phyloP scores from a whole-genome alignment of 2,329 filamentous ascomycete species.

The Pseudohalonectria lignicola region DNA sequence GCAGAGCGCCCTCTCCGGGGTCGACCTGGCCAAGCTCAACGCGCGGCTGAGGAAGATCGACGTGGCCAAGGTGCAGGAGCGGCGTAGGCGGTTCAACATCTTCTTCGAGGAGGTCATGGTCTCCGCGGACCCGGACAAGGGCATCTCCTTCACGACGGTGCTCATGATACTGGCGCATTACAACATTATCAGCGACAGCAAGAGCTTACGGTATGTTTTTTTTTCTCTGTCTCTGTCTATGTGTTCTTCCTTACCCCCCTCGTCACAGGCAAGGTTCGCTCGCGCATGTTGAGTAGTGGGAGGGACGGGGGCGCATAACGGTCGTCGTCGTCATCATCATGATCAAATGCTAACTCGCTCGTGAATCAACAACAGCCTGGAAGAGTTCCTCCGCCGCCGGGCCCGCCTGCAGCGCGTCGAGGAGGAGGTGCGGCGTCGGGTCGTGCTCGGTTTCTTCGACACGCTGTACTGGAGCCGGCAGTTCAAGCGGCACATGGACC shows the following conservation, averaged over 20 bases:
- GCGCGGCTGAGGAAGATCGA: slow-evolving; percentile 64
- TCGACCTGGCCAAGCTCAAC: slow-evolving; percentile 71
- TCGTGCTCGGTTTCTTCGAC: slow-evolving; percentile 92
- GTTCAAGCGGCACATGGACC: slow-evolving; percentile 66
- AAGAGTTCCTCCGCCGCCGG: slow-evolving; percentile 86
- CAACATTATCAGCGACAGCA: slow-evolving; percentile 97
- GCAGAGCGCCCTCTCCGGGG: slow-evolving; percentile 38
- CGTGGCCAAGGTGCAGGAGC: slow-evolving; percentile 58
- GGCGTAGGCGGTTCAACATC: slow-evolving; percentile 74
- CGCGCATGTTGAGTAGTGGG: too few relatives aligned
- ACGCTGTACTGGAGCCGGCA: slow-evolving; percentile 78
- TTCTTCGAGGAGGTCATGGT: slow-evolving; percentile 97
- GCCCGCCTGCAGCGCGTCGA: slow-evolving; percentile 88
- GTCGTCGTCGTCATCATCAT: too few relatives aligned
- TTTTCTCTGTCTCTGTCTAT: slow-evolving; percentile 2
- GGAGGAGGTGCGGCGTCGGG: slow-evolving; percentile 81
- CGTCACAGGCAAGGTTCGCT: too few relatives aligned
- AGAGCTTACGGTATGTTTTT: slow-evolving; percentile 63
- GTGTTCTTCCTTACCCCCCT: slow-evolving; percentile 3
- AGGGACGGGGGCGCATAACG: too few relatives aligned
- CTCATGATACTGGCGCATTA: slow-evolving; percentile 96
- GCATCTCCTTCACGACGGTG: slow-evolving; percentile 84
- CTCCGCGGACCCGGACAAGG: slow-evolving; percentile 77
- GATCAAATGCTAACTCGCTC: too few relatives aligned
- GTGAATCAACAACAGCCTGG: slow-evolving; percentile 47